A percentile compares a stretch with the other conserved stretches of the same genome.
Conservation (phyloP, 2,329 filamentous ascomycete species). For the Teratosphaeria pseudoeucalypti region DNA sequence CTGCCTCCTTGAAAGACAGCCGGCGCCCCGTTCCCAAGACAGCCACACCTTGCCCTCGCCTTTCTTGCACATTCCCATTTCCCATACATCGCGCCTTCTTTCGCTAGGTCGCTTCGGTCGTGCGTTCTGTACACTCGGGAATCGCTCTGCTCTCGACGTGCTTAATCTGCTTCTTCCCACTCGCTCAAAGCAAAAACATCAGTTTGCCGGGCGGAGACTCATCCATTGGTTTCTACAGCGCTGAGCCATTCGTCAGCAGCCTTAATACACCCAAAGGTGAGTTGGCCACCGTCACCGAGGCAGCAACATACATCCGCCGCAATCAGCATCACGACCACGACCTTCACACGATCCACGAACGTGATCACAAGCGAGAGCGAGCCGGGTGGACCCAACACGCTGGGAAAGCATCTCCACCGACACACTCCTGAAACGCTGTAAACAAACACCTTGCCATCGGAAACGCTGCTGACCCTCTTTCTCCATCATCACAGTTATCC, state of each 20-base stretch:
- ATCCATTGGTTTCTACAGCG: slow-evolving; percentile 6
- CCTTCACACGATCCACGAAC: neutral
- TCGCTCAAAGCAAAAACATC: slow-evolving; percentile 5
- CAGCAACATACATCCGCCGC: neutral
- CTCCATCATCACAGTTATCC: slow-evolving; percentile 4
- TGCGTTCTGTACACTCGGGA: neutral
- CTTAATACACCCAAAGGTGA: slow-evolving; percentile 8
- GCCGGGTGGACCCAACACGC: neutral
- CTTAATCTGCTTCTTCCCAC: slow-evolving; percentile 1
- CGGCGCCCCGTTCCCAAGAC: slow-evolving; percentile 11
- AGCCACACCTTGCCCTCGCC: slow-evolving; percentile 2
- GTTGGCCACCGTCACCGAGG: neutral
- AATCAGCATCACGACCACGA: neutral
- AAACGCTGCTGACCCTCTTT: neutral
- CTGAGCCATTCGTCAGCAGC: slow-evolving; percentile 5
- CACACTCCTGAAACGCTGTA: neutral
- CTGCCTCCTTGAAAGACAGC: slow-evolving; percentile 10
- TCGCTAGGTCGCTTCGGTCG: slow-evolving; percentile 6
- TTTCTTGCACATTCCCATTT: slow-evolving; percentile 3
- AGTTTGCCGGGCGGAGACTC: slow-evolving; percentile 2
- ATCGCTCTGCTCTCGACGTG: neutral
- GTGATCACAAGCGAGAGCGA: neutral
- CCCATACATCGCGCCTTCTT: slow-evolving; percentile 11
- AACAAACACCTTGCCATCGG: neutral
- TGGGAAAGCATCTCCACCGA: neutral